These are phyloP conservation scores for Fomitopsis betulina DNA, from an alignment of 1,284 basidiomycete genomes.

Conservation along the genomic window DNA sequence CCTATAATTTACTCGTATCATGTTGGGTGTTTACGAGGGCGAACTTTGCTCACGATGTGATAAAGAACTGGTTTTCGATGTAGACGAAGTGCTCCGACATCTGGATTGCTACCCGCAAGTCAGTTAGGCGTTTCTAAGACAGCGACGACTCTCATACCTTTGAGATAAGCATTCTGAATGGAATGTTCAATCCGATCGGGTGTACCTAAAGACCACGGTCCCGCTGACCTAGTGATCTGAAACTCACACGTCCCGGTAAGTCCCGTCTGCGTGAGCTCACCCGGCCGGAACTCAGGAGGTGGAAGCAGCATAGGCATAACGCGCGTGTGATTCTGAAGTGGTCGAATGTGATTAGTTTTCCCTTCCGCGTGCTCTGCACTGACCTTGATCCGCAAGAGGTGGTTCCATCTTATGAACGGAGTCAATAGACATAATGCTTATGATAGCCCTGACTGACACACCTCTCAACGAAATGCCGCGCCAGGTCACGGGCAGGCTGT, in stretches of 20 bases:
- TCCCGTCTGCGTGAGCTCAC: constrained; percentile 77
- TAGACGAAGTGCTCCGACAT: constrained; percentile 92
- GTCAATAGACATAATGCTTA: background rate
- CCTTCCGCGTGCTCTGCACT: no score
- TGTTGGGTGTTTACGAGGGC: background rate
- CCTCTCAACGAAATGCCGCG: constrained; percentile 93
- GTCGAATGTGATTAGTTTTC: background rate
- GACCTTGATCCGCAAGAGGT: constrained; percentile 87
- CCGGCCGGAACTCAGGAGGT: constrained; percentile 86
- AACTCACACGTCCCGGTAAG: constrained; percentile 96
- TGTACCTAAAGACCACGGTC: constrained; percentile 96
- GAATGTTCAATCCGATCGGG: constrained; percentile 84
- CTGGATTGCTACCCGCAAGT: constrained; percentile 70
- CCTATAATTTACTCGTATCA: constrained; percentile 32
- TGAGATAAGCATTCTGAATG: constrained; percentile 92
- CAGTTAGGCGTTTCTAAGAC: background rate
- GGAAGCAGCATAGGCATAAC: constrained; percentile 94
- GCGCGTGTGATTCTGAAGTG: constrained; percentile 80
- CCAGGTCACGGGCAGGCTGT: constrained; percentile 93
- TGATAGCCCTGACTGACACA: constrained; percentile 26
- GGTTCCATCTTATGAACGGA: constrained; percentile 73
- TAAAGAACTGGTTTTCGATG: constrained; percentile 99
- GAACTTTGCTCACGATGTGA: constrained; percentile 68
- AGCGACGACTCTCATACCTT: constrained; percentile 47
- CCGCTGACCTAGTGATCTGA: constrained; percentile 94